Base-by-base conservation (phyloP, 129 eudicot species). In the Saussurea involucrata region DNA sequence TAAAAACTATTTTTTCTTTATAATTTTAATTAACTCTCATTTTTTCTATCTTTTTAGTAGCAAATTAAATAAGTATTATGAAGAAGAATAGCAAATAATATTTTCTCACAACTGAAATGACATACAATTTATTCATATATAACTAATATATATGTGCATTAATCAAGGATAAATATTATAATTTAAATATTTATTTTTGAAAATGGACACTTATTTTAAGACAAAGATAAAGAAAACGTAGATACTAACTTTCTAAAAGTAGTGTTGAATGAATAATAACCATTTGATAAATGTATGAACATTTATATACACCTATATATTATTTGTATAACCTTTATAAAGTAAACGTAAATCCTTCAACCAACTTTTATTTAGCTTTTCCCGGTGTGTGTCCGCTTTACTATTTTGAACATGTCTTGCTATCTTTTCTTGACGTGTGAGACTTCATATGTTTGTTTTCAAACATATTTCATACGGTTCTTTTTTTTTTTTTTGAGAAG, bases 371-470 rank as follows among this genome's bases (percentile, higher is more conserved):
- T 60, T 53, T 22, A 21, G 65, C 27, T 60, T 60, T 60, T 21
- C 5, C 27, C 8, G 4, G 13, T 60, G 8, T 10, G 5, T 60
- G 0, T 60, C 65, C 21, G 0, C 8, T 60, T 8, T 60, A 5
- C 61, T 53, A 17, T 53, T 53, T 60, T 8, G 4, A 58, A 8
- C 28, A 53, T 60, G 13, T 22, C 28, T 60, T 60, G 65, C 12
- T 60, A 22, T 21, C 64, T 58, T 60, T 8, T 60, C 25, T 22
- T 75, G 24, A 74, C 34, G 70, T 74, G 24, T 37, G 25, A n/a
- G n/a, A 36, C 28, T 75, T 15, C 63, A 12, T 63, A 17, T 25
- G 79, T 64, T 63, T 31, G 69, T 64, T 63, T 63, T 37, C 63
- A 63, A 63, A 75, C 63, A 63, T 75, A 40, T 63, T 37, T 36